Evolutionary conservation across 2,329 filamentous ascomycete genomes (phyloP).

Genomic region (Botrytis aclada): DNA sequence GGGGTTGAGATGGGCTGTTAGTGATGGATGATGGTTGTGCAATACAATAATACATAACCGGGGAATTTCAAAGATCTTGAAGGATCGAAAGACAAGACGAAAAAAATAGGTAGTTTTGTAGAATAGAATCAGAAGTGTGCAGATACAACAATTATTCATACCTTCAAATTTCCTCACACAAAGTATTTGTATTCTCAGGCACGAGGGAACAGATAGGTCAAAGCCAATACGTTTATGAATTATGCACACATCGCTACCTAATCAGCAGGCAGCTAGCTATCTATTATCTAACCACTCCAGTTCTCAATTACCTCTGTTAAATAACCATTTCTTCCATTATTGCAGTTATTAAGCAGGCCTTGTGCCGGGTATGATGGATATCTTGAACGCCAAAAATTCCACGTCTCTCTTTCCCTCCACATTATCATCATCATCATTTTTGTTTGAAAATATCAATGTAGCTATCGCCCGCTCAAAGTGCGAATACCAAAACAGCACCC

Average conservation of each 20-base stretch:
- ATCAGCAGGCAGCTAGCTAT: neutral
- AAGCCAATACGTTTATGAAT: neutral
- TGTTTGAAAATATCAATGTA: neutral
- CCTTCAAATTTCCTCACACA: neutral
- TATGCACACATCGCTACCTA: neutral
- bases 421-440: neutral
- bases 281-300: neutral
- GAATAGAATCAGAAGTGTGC: neutral
- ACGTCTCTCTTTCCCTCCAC: neutral
- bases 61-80: neutral
- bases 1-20: neutral
- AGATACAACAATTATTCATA: neutral
- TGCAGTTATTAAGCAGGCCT: neutral
- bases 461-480: neutral
- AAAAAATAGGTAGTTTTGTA: neutral
- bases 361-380: neutral
- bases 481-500: neutral
- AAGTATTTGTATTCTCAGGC: neutral
- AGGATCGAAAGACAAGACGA: neutral
- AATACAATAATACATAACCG: neutral
- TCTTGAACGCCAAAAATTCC: slow-evolving; percentile 7
- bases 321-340: neutral
- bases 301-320: neutral
- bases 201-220: neutral
- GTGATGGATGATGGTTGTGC: neutral